Percentiles rank a stretch among this genome's conserved stretches.
Evolutionary conservation across 169 alveolate species (phyloP).

Genomic region (Ichthyophthirius multifiliis): DNA sequence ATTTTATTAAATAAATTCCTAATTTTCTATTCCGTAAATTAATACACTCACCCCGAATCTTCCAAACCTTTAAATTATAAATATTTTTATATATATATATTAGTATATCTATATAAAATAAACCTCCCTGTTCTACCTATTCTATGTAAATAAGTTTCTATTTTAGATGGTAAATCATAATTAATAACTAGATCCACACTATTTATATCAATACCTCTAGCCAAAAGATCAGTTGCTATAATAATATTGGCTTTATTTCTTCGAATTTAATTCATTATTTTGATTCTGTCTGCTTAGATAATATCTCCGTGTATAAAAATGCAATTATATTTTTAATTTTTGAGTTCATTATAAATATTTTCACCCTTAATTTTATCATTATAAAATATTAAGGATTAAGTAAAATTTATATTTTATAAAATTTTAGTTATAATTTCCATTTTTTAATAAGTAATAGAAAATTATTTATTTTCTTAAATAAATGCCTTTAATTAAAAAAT

Average conservation of each 20-base stretch:
- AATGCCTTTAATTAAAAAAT: background rate
- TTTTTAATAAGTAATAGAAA: conserved; percentile 14
- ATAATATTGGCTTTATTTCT: conserved; percentile 91
- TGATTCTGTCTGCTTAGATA: conserved; percentile 93
- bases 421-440: background rate
- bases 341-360: conserved; percentile 26
- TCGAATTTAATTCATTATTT: conserved; percentile 86
- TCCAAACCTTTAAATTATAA: background rate
- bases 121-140: conserved; percentile 73
- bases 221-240: conserved; percentile 96
- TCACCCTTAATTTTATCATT: conserved; percentile 45
- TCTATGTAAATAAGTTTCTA: conserved; percentile 63
- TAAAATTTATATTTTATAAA: background rate
- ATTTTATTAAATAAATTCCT: background rate
- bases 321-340: conserved; percentile 9
- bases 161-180: conserved; percentile 58
- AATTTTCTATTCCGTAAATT: background rate
- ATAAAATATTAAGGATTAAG: conserved; percentile 35
- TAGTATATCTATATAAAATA: background rate
- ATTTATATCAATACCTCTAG: conserved; percentile 59
- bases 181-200: conserved; percentile 60
- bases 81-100: background rate
- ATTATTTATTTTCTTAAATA: background rate
- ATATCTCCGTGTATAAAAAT: conserved; percentile 94
- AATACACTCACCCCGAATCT: conserved; percentile 4